phyloP scores from a whole-genome alignment of 1,284 basidiomycete genomes.

The Papiliotrema flavescens region DNA sequence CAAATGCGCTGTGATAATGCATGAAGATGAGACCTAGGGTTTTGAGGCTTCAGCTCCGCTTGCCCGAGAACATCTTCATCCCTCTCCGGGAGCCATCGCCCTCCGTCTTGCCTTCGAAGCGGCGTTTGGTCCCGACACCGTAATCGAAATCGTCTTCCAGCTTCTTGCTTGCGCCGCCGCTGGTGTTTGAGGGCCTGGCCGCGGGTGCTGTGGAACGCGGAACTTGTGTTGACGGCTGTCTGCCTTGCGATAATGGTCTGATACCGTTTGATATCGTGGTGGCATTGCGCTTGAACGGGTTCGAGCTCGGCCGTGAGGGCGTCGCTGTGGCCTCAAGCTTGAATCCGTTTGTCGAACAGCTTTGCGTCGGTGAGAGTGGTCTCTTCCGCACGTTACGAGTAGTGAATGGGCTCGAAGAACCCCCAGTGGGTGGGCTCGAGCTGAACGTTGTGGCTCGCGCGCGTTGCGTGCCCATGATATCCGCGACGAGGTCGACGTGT shows the following conservation, averaged over 20 bases:
- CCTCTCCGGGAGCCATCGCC: neutral
- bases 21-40: too few relatives aligned
- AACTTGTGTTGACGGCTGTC: too few relatives aligned
- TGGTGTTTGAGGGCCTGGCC: too few relatives aligned
- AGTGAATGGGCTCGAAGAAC: neutral
- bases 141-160: neutral
- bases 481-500: neutral
- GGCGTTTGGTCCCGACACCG: neutral
- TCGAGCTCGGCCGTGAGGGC: neutral
- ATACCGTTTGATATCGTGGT: too few relatives aligned
- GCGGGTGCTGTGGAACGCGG: too few relatives aligned
- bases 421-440: neutral
- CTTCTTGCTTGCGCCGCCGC: too few relatives aligned
- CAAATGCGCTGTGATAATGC: too few relatives aligned
- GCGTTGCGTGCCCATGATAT: neutral
- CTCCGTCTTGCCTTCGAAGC: neutral
- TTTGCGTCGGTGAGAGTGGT: neutral
- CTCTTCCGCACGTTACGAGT: neutral
- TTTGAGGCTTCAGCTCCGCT: neutral
- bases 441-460: neutral
- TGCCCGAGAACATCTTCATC: neutral
- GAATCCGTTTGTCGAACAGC: neutral
- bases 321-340: neutral
- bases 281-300: neutral
- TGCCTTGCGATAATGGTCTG: too few relatives aligned